Evolutionary conservation across 2,329 filamentous ascomycete species (phyloP).

Genomic region (Colletotrichum chrysophilum): DNA sequence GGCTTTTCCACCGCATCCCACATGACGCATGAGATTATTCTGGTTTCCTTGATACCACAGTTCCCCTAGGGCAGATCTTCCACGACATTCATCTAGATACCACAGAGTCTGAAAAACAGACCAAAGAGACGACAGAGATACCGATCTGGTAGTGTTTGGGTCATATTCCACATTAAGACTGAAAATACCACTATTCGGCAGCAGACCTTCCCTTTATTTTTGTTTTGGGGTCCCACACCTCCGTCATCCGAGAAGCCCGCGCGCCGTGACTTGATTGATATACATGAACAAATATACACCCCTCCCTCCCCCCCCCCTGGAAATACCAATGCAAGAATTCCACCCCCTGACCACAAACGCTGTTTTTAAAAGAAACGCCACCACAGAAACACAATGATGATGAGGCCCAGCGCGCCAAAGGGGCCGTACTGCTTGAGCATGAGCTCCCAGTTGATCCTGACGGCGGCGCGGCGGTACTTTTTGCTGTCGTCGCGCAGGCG

Average conservation of each 20-base stretch:
- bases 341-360: neutral
- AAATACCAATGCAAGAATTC: neutral
- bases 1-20: neutral
- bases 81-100: neutral
- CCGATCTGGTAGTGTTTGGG: slow-evolving; percentile 4
- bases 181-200: neutral
- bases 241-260: neutral
- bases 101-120: neutral
- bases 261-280: neutral
- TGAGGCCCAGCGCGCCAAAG: slow-evolving; percentile 78
- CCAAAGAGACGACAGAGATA: neutral
- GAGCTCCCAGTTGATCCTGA: slow-evolving; percentile 97
- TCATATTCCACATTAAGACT: slow-evolving; percentile 18
- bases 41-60: neutral
- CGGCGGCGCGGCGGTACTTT: slow-evolving; percentile 92
- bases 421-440: slow-evolving; percentile 96
- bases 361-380: slow-evolving; percentile 82
- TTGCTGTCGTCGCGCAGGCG: slow-evolving; percentile 89
- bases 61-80: neutral
- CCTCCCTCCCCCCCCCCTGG: neutral
- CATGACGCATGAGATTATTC: slow-evolving; percentile 10
- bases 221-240: neutral
- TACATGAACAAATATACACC: neutral
- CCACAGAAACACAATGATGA: slow-evolving; percentile 87
- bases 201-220: neutral